These are phyloP conservation scores for Funneliformis caledonium DNA, from an alignment of 371 early-diverging fungal species.

Conservation along the genomic window DNA sequence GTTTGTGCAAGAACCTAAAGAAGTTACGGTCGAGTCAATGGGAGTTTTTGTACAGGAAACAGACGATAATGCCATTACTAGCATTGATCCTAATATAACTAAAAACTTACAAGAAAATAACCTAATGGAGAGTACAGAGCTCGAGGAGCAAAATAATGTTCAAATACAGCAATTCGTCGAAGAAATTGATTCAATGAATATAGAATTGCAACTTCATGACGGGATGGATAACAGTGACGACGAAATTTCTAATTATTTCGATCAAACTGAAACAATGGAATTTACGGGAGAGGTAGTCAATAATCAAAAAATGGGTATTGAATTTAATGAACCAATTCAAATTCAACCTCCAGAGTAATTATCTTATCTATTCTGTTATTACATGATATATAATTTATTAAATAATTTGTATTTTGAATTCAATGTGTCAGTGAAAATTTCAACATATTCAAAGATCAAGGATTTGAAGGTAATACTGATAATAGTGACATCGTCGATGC, in stretches of 20 bases:
- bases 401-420: neutral
- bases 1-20: neutral
- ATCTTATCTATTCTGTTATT: neutral
- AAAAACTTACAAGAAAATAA: neutral
- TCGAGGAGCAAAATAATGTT: neutral
- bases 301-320: neutral
- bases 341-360: neutral
- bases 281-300: neutral
- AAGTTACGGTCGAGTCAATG: neutral
- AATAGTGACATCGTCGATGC: neutral
- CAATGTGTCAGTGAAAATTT: too few species aligned
- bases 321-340: neutral
- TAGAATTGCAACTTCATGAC: neutral
- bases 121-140: neutral
- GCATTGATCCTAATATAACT: neutral
- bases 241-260: neutral
- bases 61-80: too few species aligned
- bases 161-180: neutral
- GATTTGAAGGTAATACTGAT: neutral
- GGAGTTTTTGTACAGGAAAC: neutral
- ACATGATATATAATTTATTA: neutral
- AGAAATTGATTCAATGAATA: neutral
- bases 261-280: slow-evolving; percentile 17
- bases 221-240: neutral
- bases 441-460: neutral